Percentiles rank a stretch among this genome's conserved stretches.
These are phyloP conservation scores for Pichia sp. DNA, from an alignment of 1,139 yeast genomes.

Conservation along the genomic window DNA sequence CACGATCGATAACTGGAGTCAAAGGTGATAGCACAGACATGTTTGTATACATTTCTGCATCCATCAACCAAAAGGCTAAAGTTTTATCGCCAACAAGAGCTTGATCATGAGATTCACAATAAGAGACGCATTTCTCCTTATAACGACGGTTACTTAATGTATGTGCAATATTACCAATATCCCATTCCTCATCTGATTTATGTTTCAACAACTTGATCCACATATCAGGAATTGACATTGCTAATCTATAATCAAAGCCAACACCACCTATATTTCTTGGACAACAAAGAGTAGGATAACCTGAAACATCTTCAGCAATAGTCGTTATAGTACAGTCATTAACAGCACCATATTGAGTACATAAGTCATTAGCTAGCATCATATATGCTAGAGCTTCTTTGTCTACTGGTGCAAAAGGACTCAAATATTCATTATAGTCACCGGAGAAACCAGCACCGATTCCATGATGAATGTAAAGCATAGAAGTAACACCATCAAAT, in stretches of 20 bases:
- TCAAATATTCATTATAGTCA: constrained; percentile 84
- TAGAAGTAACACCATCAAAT: constrained; percentile 93
- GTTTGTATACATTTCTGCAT: constrained; percentile 94
- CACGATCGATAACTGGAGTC: constrained; percentile 79
- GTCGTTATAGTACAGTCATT: constrained; percentile 46
- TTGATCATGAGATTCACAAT: constrained; percentile 95
- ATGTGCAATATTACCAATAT: constrained; percentile 68
- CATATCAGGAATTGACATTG: constrained; percentile 99
- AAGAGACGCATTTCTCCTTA: constrained; percentile 83
- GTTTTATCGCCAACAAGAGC: constrained; percentile 97
- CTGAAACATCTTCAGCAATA: constrained; percentile 95
- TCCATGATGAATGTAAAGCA: constrained; percentile 91
- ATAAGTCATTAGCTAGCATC: constrained; percentile 78
- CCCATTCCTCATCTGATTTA: constrained; percentile 83
- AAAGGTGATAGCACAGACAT: constrained; percentile 74
- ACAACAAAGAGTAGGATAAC: constrained; percentile 91
- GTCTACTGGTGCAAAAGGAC: constrained; percentile 69
- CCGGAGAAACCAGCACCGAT: constrained; percentile 82
- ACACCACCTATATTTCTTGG: constrained; percentile 73
- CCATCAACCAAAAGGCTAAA: constrained; percentile 97
- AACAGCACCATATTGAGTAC: constrained; percentile 43
- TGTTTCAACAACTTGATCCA: constrained; percentile 94
- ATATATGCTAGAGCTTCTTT: constrained; percentile 79
- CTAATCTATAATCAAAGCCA: constrained; percentile 87
- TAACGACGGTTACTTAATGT: constrained; percentile 86